Conservation (phyloP, 192 early-diverging fungal species). For the Chytriomyces sp. region DNA sequence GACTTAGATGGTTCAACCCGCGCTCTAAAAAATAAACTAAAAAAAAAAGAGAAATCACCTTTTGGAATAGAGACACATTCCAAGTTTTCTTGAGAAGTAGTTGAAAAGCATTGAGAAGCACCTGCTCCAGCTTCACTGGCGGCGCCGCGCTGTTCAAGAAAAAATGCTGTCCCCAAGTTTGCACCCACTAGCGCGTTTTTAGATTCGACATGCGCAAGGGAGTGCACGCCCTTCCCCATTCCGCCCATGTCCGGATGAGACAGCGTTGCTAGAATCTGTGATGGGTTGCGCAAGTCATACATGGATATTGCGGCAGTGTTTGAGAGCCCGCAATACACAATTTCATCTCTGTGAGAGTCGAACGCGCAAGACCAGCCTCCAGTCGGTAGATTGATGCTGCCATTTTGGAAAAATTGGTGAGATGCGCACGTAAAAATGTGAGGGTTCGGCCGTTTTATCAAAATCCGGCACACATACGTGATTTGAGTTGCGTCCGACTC, state of each 20-base stretch:
- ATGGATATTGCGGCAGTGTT: not conserved
- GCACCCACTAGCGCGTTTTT: not conserved
- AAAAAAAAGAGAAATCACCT: too few relatives aligned
- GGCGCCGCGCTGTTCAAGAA: not conserved
- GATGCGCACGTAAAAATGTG: not conserved
- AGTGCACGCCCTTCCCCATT: not conserved
- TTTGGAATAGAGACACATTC: too few relatives aligned
- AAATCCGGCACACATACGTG: too few relatives aligned
- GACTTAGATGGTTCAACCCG: too few relatives aligned
- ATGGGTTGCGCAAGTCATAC: not conserved
- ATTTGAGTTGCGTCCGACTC: not conserved
- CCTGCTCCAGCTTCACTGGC: too few relatives aligned
- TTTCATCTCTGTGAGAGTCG: not conserved
- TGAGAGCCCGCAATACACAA: not conserved
- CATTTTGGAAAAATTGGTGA: not conserved
- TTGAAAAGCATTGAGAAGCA: too few relatives aligned
- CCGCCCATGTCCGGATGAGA: not conserved
- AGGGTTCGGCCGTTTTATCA: too few relatives aligned
- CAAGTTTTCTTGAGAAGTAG: too few relatives aligned
- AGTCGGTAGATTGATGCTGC: slow-evolving; percentile 1
- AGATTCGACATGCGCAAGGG: not conserved
- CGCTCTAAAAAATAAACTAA: too few relatives aligned
- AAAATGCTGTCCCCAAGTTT: not conserved
- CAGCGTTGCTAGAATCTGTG: not conserved
- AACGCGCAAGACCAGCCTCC: slow-evolving; percentile 3